phyloP scores from a whole-genome alignment of 768 basidiomycete genomes.

The Neoboletus magnificus region DNA sequence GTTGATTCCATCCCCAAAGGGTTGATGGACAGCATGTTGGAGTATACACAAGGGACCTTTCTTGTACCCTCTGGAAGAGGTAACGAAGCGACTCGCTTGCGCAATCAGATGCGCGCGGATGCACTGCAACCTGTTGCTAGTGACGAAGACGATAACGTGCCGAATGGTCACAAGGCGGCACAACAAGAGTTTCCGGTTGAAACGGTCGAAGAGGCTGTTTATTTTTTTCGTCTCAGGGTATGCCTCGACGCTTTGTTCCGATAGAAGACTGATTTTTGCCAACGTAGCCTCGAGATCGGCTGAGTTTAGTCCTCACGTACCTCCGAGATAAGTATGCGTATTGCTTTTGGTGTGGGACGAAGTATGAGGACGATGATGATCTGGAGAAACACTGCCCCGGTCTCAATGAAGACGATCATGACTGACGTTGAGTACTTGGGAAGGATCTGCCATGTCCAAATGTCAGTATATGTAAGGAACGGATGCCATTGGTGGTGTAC shows the following conservation, averaged over 20 bases:
- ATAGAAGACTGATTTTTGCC: slow-evolving; percentile 11
- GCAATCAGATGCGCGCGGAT: slow-evolving; percentile 72
- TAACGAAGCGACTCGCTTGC: slow-evolving; percentile 47
- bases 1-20: slow-evolving; percentile 63
- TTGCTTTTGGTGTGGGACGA: slow-evolving; percentile 88
- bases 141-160: slow-evolving; percentile 36
- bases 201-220: slow-evolving; percentile 60
- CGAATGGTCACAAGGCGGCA: slow-evolving; percentile 19
- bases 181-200: slow-evolving; percentile 46
- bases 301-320: slow-evolving; percentile 66
- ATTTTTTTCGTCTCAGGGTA: slow-evolving; percentile 67
- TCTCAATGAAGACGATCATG: slow-evolving; percentile 71
- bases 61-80: slow-evolving; percentile 8
- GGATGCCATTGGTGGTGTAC: slow-evolving; percentile 29
- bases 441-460: neutral
- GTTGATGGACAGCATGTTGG: slow-evolving; percentile 53
- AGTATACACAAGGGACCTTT: slow-evolving; percentile 32
- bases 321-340: slow-evolving; percentile 70
- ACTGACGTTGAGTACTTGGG: slow-evolving; percentile 40
- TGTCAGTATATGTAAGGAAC: slow-evolving; percentile 10
- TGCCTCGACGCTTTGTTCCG: slow-evolving; percentile 16
- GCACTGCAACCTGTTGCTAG: slow-evolving; percentile 50
- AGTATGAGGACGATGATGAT: slow-evolving; percentile 61
- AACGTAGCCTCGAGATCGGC: slow-evolving; percentile 64
- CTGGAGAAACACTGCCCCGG: slow-evolving; percentile 71